phyloP scores from a whole-genome alignment of 768 basidiomycete genomes.

The Naganishia randhawae region DNA sequence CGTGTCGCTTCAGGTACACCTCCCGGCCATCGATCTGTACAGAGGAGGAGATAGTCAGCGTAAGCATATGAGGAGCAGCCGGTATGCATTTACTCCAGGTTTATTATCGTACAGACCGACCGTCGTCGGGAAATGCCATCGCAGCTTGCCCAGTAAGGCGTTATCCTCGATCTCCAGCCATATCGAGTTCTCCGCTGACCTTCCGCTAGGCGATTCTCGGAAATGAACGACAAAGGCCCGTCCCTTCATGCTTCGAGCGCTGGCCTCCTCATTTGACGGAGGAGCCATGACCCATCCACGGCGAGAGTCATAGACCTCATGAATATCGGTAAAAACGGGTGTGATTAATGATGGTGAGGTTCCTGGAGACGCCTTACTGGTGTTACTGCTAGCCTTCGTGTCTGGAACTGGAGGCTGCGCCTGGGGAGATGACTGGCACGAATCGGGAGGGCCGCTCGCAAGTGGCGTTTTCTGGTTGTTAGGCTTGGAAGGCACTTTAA shows the following conservation, averaged over 20 bases:
- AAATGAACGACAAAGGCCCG: background rate
- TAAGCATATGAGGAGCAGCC: background rate
- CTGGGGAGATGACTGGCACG: background rate
- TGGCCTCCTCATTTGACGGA: background rate
- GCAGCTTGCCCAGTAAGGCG: background rate
- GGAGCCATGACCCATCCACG: background rate
- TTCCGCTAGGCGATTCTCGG: background rate
- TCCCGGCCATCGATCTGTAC: background rate
- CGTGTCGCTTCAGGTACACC: background rate
- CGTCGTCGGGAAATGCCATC: background rate
- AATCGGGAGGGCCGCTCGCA: background rate
- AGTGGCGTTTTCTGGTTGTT: background rate
- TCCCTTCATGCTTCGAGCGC: background rate
- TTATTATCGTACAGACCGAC: background rate
- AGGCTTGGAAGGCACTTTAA: background rate
- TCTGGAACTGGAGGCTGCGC: background rate
- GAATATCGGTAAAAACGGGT: background rate
- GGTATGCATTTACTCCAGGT: background rate
- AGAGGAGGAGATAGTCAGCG: background rate
- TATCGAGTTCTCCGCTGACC: constrained; percentile 6
- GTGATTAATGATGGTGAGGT: background rate
- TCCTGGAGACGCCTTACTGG: background rate
- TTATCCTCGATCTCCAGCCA: background rate
- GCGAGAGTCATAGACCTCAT: background rate
- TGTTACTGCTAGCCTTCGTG: background rate